Percentiles rank a stretch among this genome's conserved stretches.
Evolutionary conservation across 306 rosid genomes (phyloP).

Genomic region (Calophaca sinica): DNA sequence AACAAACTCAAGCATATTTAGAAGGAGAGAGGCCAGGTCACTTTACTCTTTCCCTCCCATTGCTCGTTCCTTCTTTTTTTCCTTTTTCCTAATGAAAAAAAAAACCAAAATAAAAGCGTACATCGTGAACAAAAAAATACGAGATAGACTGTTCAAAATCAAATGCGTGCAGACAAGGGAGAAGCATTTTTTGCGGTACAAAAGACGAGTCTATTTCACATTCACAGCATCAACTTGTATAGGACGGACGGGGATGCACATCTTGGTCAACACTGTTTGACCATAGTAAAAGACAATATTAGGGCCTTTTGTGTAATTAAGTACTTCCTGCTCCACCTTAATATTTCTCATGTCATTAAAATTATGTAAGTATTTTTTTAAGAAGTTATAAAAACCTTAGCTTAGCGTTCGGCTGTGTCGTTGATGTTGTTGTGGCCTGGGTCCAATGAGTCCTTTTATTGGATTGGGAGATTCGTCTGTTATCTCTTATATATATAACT

Average conservation of each 20-base stretch:
- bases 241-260: conserved; percentile 50
- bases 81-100: not conserved
- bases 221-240: conserved; percentile 39
- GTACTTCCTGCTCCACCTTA: conserved; percentile 27
- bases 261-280: conserved; percentile 79
- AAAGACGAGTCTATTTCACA: conserved; percentile 35
- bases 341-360: conserved; percentile 24
- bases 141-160: conserved; percentile 32
- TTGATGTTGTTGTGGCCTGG: conserved; percentile 57
- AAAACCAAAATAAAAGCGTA: not conserved
- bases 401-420: conserved; percentile 61
- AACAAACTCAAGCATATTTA: conserved; percentile 42
- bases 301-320: conserved; percentile 53
- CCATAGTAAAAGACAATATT: conserved; percentile 48
- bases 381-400: conserved; percentile 42
- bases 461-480: conserved; percentile 7
- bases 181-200: conserved; percentile 50
- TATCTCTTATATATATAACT: conserved; percentile 48
- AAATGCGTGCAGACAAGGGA: conserved; percentile 60
- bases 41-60: conserved; percentile 1
- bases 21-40: not conserved
- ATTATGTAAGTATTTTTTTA: not conserved
- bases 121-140: not conserved
- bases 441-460: conserved; percentile 9
- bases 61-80: too few species aligned